These are phyloP conservation scores for Zygoascus bituminiphila DNA, from an alignment of 805 yeast genomes.

Conservation along the genomic window DNA sequence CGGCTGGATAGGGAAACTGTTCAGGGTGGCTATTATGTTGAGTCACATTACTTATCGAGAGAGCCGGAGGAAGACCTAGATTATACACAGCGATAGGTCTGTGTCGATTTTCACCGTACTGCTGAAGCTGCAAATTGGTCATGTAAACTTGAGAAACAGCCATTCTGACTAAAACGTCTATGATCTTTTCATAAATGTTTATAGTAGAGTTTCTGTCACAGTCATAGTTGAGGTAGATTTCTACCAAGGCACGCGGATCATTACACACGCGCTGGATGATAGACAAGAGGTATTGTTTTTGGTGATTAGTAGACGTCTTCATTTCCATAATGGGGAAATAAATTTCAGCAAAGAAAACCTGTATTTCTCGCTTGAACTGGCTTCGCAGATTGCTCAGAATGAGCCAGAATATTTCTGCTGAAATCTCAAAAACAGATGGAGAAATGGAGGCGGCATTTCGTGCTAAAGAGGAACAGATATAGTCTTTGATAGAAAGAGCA, in stretches of 20 bases:
- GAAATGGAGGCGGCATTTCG: slow-evolving; percentile 88
- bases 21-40: slow-evolving; percentile 28
- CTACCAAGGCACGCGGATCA: slow-evolving; percentile 86
- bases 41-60: slow-evolving; percentile 60
- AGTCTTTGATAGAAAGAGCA: slow-evolving; percentile 75
- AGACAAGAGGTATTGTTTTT: slow-evolving; percentile 76
- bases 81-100: slow-evolving; percentile 67
- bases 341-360: slow-evolving; percentile 86
- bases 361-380: slow-evolving; percentile 86
- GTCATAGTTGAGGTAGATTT: slow-evolving; percentile 89
- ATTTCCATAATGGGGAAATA: slow-evolving; percentile 91
- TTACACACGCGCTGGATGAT: slow-evolving; percentile 75
- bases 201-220: slow-evolving; percentile 72
- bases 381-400: slow-evolving; percentile 73
- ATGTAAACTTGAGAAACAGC: slow-evolving; percentile 67
- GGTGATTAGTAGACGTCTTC: slow-evolving; percentile 86
- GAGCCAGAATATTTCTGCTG: slow-evolving; percentile 90
- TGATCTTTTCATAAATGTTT: slow-evolving; percentile 75
- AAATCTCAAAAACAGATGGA: slow-evolving; percentile 85
- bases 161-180: slow-evolving; percentile 66
- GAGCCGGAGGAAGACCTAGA: slow-evolving; percentile 61
- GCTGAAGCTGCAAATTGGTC: slow-evolving; percentile 55
- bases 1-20: slow-evolving; percentile 44
- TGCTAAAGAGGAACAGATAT: slow-evolving; percentile 71
- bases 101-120: slow-evolving; percentile 40